Percentiles rank a stretch among this genome's conserved stretches.
phyloP scores from a whole-genome alignment of 148 eudicot species.

The Drosera capensis region DNA sequence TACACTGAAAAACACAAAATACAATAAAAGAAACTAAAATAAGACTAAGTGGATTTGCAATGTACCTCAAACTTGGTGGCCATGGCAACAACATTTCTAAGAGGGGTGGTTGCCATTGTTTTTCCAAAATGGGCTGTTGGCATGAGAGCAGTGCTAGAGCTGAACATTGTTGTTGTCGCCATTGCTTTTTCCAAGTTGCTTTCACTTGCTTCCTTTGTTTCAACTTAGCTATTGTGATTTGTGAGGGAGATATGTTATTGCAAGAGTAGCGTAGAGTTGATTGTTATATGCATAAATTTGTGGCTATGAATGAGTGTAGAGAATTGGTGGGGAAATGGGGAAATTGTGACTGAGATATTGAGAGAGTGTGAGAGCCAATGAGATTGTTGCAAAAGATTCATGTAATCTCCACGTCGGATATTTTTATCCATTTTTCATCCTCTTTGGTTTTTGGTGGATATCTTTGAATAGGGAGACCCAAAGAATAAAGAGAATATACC shows the following conservation, averaged over 20 bases:
- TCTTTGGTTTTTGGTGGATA: too few relatives aligned
- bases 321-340: neutral
- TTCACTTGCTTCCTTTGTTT: neutral
- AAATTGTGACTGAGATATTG: neutral
- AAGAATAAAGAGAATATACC: too few relatives aligned
- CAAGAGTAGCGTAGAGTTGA: neutral
- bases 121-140: constrained; percentile 68
- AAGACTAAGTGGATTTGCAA: neutral
- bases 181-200: constrained; percentile 8
- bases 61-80: constrained; percentile 41
- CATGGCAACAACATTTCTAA: constrained; percentile 52
- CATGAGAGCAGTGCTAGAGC: constrained; percentile 43
- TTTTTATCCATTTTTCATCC: constrained; percentile 30
- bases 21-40: neutral
- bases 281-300: neutral
- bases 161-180: constrained; percentile 45
- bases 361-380: constrained; percentile 34
- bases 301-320: neutral
- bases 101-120: constrained; percentile 29
- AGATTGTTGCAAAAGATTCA: constrained; percentile 33
- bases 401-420: constrained; percentile 30
- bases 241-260: too few relatives aligned
- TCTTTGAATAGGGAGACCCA: too few relatives aligned
- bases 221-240: neutral
- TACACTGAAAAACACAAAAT: neutral